These are phyloP conservation scores for Diaporthe aspalathi DNA, from an alignment of 2,329 filamentous ascomycete species.

Conservation along the genomic window DNA sequence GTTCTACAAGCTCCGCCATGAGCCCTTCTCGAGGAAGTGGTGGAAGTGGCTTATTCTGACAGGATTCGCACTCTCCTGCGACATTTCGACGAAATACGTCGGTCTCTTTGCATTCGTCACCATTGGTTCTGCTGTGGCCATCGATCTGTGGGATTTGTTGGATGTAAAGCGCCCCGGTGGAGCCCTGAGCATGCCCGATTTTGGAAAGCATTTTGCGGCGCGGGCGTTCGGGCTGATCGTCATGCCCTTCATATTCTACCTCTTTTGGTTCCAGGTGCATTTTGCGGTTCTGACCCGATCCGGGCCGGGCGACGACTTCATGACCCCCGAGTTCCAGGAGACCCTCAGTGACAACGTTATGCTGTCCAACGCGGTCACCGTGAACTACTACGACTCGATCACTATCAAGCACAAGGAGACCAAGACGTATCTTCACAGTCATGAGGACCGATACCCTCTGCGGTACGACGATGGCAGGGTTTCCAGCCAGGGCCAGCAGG, in stretches of 20 bases:
- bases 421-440: constrained; percentile 94
- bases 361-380: constrained; percentile 84
- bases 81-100: constrained; percentile 99
- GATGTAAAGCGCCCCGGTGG: constrained; percentile 88
- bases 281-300: constrained; percentile 90
- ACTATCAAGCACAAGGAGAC: constrained; percentile 96
- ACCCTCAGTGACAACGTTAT: constrained; percentile 95
- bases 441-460: constrained; percentile 87
- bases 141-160: constrained; percentile 95
- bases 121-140: constrained; percentile 90
- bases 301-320: constrained; percentile 97
- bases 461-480: constrained; percentile 98
- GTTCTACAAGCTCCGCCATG: constrained; percentile 95
- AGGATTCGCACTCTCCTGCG: constrained; percentile 93
- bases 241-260: constrained; percentile 95
- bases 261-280: constrained; percentile 99
- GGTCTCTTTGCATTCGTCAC: constrained; percentile 97
- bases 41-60: constrained; percentile 99
- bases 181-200: constrained; percentile 80
- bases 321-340: constrained; percentile 98
- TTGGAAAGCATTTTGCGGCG: constrained; percentile 90
- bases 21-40: constrained; percentile 94
- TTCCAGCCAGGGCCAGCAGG: constrained; percentile 96
- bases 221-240: constrained; percentile 88
- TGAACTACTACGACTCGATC: constrained; percentile 91